Evolutionary conservation across 805 yeast species (phyloP).

Genomic region (Ogataea glucozyma): DNA sequence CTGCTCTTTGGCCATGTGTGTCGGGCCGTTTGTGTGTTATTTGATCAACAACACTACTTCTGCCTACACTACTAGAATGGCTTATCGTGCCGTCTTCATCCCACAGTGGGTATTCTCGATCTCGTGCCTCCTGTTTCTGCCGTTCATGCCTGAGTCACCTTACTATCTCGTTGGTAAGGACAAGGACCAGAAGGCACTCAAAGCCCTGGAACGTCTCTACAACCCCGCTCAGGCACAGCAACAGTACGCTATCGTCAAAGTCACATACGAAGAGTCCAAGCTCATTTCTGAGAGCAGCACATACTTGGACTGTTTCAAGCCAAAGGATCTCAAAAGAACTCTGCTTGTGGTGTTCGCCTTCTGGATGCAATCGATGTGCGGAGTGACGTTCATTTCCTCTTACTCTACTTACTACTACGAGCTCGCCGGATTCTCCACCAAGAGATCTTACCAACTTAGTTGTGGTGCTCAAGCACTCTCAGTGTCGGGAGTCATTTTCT

Average conservation of each 20-base stretch:
- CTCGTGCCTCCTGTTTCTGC: slow-evolving; percentile 6
- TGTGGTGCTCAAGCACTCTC: slow-evolving; percentile 39
- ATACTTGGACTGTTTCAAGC: slow-evolving; percentile 46
- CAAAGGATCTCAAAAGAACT: slow-evolving; percentile 47
- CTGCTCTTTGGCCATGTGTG: slow-evolving; percentile 39
- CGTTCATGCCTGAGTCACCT: slow-evolving; percentile 27
- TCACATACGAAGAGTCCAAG: slow-evolving; percentile 33
- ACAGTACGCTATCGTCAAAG: slow-evolving; percentile 36
- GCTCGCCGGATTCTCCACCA: slow-evolving; percentile 47
- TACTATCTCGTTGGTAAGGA: slow-evolving; percentile 34
- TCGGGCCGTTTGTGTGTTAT: slow-evolving; percentile 18
- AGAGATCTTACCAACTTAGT: slow-evolving; percentile 37
- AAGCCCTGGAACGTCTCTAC: slow-evolving; percentile 34
- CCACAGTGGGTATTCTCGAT: slow-evolving; percentile 25
- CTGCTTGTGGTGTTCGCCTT: slow-evolving; percentile 39
- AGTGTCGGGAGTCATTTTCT: slow-evolving; percentile 31
- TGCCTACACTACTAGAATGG: slow-evolving; percentile 17
- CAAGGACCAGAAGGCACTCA: slow-evolving; percentile 43
- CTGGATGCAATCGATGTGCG: slow-evolving; percentile 47
- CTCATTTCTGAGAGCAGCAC: slow-evolving; percentile 20
- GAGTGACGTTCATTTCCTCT: slow-evolving; percentile 46
- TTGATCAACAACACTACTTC: slow-evolving; percentile 15
- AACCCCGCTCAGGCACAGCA: slow-evolving; percentile 35
- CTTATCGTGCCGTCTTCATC: slow-evolving; percentile 24
- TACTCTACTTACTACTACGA: slow-evolving; percentile 51